Evolutionary conservation across 2,329 filamentous ascomycete genomes (phyloP).

Genomic region (Alternaria sp.): DNA sequence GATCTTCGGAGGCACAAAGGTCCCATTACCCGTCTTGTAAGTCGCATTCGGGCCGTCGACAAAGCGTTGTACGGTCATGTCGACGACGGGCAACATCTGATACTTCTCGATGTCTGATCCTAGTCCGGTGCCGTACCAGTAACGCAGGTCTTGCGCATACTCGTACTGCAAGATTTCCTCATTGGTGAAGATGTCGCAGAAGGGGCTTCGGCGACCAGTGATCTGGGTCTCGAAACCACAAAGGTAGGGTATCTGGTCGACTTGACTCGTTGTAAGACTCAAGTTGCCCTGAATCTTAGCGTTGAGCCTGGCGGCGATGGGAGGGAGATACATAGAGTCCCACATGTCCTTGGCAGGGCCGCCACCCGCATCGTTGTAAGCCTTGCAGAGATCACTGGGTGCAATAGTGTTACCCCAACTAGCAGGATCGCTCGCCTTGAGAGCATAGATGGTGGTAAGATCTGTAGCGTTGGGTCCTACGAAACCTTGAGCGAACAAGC

Average conservation of each 20-base stretch:
- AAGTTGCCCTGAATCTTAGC: slow-evolving; percentile 63
- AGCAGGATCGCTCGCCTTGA: slow-evolving; percentile 64
- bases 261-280: slow-evolving; percentile 62
- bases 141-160: slow-evolving; percentile 72
- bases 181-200: slow-evolving; percentile 69
- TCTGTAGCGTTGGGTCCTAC: slow-evolving; percentile 64
- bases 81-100: slow-evolving; percentile 69
- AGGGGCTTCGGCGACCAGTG: slow-evolving; percentile 65
- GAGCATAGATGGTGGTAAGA: slow-evolving; percentile 64
- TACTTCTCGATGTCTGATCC: slow-evolving; percentile 63
- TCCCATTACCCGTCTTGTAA: slow-evolving; percentile 59
- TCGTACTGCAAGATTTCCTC: slow-evolving; percentile 70
- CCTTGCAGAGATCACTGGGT: slow-evolving; percentile 69
- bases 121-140: slow-evolving; percentile 71
- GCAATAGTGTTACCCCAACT: slow-evolving; percentile 69
- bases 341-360: slow-evolving; percentile 59
- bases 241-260: slow-evolving; percentile 70
- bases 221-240: slow-evolving; percentile 77
- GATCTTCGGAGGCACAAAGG: slow-evolving; percentile 64
- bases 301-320: slow-evolving; percentile 64
- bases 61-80: slow-evolving; percentile 63
- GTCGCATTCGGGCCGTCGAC: slow-evolving; percentile 60
- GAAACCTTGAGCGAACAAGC: slow-evolving; percentile 69
- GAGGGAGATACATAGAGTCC: slow-evolving; percentile 63
- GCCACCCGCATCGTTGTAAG: slow-evolving; percentile 64